Percentiles rank a stretch among this genome's conserved stretches.
phyloP scores from a whole-genome alignment of 148 eudicot genomes.

The Silene conica region DNA sequence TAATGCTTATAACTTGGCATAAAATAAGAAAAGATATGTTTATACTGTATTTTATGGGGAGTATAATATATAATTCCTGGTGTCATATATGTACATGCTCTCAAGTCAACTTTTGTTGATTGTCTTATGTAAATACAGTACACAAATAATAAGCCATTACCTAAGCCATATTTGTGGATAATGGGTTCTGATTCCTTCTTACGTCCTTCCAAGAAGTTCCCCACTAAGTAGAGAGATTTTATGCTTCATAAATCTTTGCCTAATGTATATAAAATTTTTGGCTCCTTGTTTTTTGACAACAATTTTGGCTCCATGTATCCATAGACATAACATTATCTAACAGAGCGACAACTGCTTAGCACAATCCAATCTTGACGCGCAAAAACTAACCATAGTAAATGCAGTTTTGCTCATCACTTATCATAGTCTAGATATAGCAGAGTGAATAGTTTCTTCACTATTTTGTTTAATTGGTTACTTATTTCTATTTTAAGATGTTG shows the following conservation, averaged over 20 bases:
- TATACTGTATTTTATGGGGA: neutral
- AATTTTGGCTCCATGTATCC: neutral
- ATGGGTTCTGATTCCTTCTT: conserved; percentile 13
- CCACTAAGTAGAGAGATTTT: conserved; percentile 13
- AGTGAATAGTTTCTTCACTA: conserved; percentile 5
- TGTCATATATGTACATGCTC: conserved; percentile 14
- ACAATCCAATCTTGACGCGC: neutral
- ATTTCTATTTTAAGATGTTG: no score
- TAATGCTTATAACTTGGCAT: neutral
- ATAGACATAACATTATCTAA: neutral
- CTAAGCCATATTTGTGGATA: conserved; percentile 17
- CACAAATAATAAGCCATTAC: conserved; percentile 17
- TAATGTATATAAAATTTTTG: neutral
- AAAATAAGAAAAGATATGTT: neutral
- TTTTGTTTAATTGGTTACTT: neutral
- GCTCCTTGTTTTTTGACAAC: neutral
- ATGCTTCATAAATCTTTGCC: conserved; percentile 20
- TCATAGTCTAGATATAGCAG: conserved; percentile 5
- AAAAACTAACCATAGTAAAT: neutral
- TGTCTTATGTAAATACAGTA: conserved; percentile 15
- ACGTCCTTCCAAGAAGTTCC: conserved; percentile 23
- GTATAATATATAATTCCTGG: neutral
- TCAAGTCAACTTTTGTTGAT: conserved; percentile 20
- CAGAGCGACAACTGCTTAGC: conserved; percentile 9
- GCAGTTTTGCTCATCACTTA: conserved; percentile 6